Conservation (phyloP, 129 eudicot genomes). For the Escallonia herrerae region DNA sequence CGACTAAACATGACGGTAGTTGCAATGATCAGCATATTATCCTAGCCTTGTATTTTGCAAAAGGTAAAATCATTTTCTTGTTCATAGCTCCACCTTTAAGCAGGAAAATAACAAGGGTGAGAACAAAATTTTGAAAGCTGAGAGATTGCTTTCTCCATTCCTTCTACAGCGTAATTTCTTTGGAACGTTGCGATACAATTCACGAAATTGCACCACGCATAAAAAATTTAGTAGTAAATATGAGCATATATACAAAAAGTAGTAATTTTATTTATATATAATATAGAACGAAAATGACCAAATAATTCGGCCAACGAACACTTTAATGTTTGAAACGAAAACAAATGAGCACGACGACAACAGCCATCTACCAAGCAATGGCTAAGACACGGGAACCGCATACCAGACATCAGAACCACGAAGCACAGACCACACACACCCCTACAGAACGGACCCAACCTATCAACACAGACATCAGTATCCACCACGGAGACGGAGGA, state of each 20-base stretch:
- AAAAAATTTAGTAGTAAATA: background rate
- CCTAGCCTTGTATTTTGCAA: no score
- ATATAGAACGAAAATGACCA: background rate
- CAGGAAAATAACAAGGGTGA: no score
- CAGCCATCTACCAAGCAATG: no score
- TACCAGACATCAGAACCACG: background rate
- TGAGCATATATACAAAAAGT: background rate
- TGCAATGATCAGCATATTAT: no score
- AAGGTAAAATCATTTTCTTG: no score
- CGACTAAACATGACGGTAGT: no score
- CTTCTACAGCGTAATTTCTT: background rate
- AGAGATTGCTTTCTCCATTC: no score
- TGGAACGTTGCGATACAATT: no score
- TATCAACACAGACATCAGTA: background rate
- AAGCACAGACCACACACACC: background rate
- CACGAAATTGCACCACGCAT: no score
- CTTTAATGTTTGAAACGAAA: background rate
- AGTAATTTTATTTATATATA: background rate
- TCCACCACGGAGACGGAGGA: conserved; percentile 33
- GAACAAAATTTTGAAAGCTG: no score
- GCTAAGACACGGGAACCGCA: background rate
- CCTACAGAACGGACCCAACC: background rate
- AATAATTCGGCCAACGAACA: background rate
- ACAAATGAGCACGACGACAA: background rate
- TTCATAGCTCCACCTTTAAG: no score